phyloP scores from a whole-genome alignment of 1,139 yeast species.

The Kazachstania sp. region DNA sequence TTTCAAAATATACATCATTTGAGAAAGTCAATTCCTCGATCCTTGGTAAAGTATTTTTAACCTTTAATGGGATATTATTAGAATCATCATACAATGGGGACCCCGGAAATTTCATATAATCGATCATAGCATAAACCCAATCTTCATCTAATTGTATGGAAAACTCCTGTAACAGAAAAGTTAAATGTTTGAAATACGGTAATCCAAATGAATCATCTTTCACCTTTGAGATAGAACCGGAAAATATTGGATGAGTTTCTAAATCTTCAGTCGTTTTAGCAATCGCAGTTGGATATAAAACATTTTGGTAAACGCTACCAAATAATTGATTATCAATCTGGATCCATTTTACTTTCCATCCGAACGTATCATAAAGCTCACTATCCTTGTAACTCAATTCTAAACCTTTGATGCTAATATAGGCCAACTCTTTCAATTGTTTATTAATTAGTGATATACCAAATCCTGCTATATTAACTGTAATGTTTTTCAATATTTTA shows the following conservation, averaged over 20 bases:
- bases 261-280: constrained; percentile 80
- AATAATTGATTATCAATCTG: constrained; percentile 88
- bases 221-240: constrained; percentile 73
- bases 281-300: constrained; percentile 84
- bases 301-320: constrained; percentile 82
- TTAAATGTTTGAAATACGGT: constrained; percentile 81
- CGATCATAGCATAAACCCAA: constrained; percentile 73
- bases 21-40: constrained; percentile 54
- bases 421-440: constrained; percentile 67
- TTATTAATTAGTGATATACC: constrained; percentile 80
- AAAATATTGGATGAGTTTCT: constrained; percentile 83
- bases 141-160: constrained; percentile 92
- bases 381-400: constrained; percentile 79
- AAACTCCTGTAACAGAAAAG: constrained; percentile 80
- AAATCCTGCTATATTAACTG: constrained; percentile 71
- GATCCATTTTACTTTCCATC: constrained; percentile 83
- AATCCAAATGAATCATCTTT: constrained; percentile 91
- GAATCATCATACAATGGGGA: constrained; percentile 49
- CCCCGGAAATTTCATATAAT: constrained; percentile 65
- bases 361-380: constrained; percentile 70
- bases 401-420: constrained; percentile 69
- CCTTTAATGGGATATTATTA: constrained; percentile 12
- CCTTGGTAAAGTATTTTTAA: constrained; percentile 57
- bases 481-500: constrained; percentile 52
- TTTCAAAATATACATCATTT: constrained; percentile 82